Percentiles rank a stretch among this genome's conserved stretches.
phyloP scores from a whole-genome alignment of 306 rosid genomes.

The Lablab purpureus region DNA sequence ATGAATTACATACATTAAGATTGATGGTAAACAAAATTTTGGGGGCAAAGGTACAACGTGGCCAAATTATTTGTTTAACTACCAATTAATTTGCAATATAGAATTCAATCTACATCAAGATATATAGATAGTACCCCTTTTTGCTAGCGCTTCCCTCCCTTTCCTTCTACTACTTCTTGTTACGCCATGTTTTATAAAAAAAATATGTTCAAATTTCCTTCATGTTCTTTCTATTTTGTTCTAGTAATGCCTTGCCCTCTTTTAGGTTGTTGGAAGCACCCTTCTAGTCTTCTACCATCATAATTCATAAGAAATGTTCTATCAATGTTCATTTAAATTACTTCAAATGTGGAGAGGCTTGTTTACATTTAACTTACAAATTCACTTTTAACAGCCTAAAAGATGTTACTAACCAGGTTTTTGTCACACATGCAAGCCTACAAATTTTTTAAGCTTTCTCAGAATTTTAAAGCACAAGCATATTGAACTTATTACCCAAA shows the following conservation, averaged over 20 bases:
- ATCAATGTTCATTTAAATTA: slow-evolving; percentile 1
- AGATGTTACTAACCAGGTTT: neutral
- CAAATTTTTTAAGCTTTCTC: slow-evolving; percentile 11
- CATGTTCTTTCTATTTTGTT: slow-evolving; percentile 30
- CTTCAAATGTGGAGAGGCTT: slow-evolving; percentile 6
- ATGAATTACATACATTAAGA: slow-evolving; percentile 31
- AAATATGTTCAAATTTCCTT: neutral
- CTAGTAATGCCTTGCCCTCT: slow-evolving; percentile 4
- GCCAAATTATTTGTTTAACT: neutral
- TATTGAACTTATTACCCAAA: neutral
- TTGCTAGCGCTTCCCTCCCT: neutral
- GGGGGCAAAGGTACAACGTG: slow-evolving; percentile 12
- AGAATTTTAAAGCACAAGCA: slow-evolving; percentile 9
- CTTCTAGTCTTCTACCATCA: slow-evolving; percentile 24
- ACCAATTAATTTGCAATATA: slow-evolving; percentile 34
- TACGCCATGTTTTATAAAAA: slow-evolving; percentile 9
- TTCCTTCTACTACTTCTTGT: slow-evolving; percentile 28
- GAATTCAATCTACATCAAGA: slow-evolving; percentile 11
- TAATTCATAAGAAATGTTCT: neutral
- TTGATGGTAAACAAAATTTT: slow-evolving; percentile 1
- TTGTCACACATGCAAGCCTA: slow-evolving; percentile 3
- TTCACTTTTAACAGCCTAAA: slow-evolving; percentile 10
- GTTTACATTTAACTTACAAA: slow-evolving; percentile 19
- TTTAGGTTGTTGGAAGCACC: slow-evolving; percentile 2
- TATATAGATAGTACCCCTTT: slow-evolving; percentile 3